These are phyloP conservation scores for Beauveria caledonica DNA, from an alignment of 2,329 filamentous ascomycete genomes.

Conservation along the genomic window DNA sequence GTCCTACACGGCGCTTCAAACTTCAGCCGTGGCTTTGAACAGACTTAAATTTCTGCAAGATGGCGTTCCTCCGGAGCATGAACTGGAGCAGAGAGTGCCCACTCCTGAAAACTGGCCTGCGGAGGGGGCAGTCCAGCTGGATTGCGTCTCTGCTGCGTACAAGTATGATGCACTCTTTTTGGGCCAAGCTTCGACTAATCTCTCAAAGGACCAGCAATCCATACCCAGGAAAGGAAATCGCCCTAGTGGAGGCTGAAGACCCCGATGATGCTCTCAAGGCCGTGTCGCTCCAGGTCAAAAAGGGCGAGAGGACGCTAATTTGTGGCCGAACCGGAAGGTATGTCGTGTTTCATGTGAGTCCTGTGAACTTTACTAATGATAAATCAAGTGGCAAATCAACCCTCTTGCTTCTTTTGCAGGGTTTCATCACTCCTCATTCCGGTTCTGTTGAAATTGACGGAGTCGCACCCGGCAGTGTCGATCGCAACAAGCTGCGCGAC, in stretches of 20 bases:
- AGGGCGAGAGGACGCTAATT: background rate
- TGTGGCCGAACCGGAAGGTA: constrained; percentile 8
- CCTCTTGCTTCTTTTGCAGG: background rate
- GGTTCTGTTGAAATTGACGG: background rate
- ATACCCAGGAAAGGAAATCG: background rate
- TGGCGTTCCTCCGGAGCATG: background rate
- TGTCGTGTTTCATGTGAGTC: background rate
- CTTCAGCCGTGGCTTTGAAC: background rate
- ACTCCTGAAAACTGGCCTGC: background rate
- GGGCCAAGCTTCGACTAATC: background rate
- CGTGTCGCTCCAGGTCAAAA: background rate
- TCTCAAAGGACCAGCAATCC: background rate
- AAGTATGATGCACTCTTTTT: background rate
- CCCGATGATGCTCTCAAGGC: background rate
- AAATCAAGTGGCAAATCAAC: background rate
- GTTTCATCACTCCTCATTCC: background rate
- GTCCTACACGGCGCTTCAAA: background rate
- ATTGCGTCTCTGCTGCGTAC: background rate
- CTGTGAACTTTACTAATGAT: background rate
- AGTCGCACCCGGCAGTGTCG: background rate
- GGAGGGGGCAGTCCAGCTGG: background rate
- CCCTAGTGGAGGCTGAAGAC: background rate
- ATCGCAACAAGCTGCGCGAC: background rate
- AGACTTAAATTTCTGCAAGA: constrained; percentile 1
- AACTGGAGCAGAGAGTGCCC: background rate